These are phyloP conservation scores for Acacia confusa DNA, from an alignment of 306 rosid species.

Conservation along the genomic window DNA sequence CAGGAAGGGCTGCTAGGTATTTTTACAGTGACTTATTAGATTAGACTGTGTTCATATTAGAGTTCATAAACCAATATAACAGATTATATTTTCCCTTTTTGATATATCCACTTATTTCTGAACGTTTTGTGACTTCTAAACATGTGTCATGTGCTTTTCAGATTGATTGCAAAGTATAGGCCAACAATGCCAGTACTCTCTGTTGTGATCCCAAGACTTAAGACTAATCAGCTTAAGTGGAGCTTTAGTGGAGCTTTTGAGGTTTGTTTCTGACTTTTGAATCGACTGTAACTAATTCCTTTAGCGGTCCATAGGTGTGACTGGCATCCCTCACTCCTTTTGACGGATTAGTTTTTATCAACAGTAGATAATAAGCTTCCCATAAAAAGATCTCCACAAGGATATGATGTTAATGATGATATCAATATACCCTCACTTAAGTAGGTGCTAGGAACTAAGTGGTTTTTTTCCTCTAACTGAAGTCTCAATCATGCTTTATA, in stretches of 20 bases:
- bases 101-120: conserved; percentile 3
- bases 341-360: not conserved
- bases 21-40: not conserved
- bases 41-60: conserved; percentile 12
- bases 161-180: conserved; percentile 91
- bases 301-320: conserved; percentile 14
- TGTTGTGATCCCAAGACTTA: conserved; percentile 78
- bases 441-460: not conserved
- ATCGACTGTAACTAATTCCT: conserved; percentile 1
- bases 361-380: not conserved
- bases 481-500: not conserved
- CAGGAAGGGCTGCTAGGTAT: conserved; percentile 99
- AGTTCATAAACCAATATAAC: not conserved
- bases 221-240: conserved; percentile 88
- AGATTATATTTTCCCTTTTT: not conserved
- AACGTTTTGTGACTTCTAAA: not conserved
- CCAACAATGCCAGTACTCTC: conserved; percentile 97
- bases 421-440: not conserved
- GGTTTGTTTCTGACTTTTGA: conserved; percentile 51
- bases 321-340: not conserved
- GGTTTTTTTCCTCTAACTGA: not conserved
- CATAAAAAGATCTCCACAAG: not conserved
- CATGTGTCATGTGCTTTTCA: conserved; percentile 35
- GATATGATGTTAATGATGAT: not conserved
- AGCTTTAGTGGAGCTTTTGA: conserved; percentile 96